Evolutionary conservation across 2,329 filamentous ascomycete species (phyloP), one percentile per base, ranked within the genome.

Genomic region (Trichoderma gracile): DNA sequence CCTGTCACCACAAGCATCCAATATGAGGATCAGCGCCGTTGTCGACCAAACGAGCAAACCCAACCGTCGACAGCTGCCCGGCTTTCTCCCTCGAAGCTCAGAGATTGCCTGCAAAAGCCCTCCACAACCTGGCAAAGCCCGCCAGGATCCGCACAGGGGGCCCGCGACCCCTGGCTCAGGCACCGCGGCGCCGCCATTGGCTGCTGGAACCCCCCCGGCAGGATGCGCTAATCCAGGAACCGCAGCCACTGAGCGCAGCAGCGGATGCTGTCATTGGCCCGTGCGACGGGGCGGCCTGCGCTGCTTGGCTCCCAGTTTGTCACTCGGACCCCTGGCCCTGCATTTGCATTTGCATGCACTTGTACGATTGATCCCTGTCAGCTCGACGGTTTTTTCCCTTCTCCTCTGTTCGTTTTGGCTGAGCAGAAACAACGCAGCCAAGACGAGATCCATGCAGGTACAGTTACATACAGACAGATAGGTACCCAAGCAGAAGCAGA

Each of bases 191-290:
- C 9, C 53, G 15, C 65, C 43, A 73, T 73, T 73, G 72, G 72
- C 12, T 49, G 6, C 3, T 2, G 0, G 1, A 9, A n/a, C n/a
- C 49, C n/a, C 49, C 66, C 45, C 57, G 55, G 61, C 49, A 67
- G 66, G 58, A 67, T 63, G 70, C 40, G 64, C 46, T 66, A 70
- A 71, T 67, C 68, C 72, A 73, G 71, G 71, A 72, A 72, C 72
- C 66, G 67, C 65, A 65, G 50, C 46, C 55, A 59, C 49, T 42
- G 61, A 40, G 27, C 6, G 46, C 47, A 27, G 15, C 19, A 42
- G 27, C 23, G 60, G 60, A 45, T 47, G 52, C 60, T n/a, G 52
- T 46, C 58, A 62, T 62, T 60, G 47, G 58, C 49, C 58, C 47
- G 58, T 62, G 58, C 49, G 49, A 30, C 40, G 33, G n/a, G n/a